Evolutionary conservation across 2,329 filamentous ascomycete genomes (phyloP), one percentile per base, ranked within the genome.

Genomic region (Huntiella abstrusa): DNA sequence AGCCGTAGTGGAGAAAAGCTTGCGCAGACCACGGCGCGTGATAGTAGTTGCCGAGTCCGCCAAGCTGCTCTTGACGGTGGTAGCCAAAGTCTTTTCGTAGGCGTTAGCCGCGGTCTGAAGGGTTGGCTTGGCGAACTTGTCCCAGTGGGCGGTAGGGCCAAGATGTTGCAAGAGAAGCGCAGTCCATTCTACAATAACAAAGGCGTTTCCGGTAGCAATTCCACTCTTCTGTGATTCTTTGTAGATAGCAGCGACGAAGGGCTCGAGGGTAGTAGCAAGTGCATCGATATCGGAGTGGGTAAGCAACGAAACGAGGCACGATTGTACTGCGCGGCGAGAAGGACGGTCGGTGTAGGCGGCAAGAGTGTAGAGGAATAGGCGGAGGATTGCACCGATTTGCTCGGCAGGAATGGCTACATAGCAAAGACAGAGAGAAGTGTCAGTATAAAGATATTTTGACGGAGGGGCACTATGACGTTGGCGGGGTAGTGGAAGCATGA

Each of bases 101-200:
- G 77, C 74, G 57, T 79, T 76, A 17, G 84, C 83, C 58, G 81
- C 69, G 42, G 80, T 73, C 33, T 73, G 60, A 22, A 92, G 63
- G 37, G 91, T 63, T 33, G 84, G 77, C 52, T 68, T 57, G 45
- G 74, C 73, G 59, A 77, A 77, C 55, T 67, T 67, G 43, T 74
- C 71, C 79, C 77, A 86, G 38, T 73, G 60, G 7, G 69, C 58
- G 12, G 72, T 73, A 41, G 70, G 69, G 32, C 73, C 73, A 19
- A 86, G 67, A 49, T 80, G 70, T 55, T 87, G 77, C 54, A 94
- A 72, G 43, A 95, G 64, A 49, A 88, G 61, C 49, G 80, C 82
- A 60, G 78, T 85, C 88, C 88, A 98, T 60, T 94, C 84, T 11
- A 91, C 71, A 54, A 98, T 67, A 42, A 93, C 84, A 58, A 95